Evolutionary conservation across 192 early-diverging fungal genomes (phyloP).

Genomic region (Helicostylum pulchrum): DNA sequence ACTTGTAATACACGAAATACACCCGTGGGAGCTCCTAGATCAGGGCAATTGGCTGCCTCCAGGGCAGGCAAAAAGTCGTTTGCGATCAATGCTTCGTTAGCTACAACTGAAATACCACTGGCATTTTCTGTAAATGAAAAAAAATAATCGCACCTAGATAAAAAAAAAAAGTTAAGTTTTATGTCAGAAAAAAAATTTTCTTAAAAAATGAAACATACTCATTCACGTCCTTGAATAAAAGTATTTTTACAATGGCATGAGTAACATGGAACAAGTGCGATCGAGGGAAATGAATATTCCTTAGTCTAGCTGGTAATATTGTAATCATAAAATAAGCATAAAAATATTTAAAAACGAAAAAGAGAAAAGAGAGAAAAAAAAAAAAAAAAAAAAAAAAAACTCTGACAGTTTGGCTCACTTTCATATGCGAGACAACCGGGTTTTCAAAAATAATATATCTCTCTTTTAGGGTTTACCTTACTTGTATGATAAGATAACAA

Average conservation of each 20-base stretch:
- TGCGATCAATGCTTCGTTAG: constrained; percentile 49
- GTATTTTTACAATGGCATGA: constrained; percentile 56
- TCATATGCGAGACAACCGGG: not conserved
- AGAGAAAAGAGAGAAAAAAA: not conserved
- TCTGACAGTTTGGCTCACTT: too few relatives aligned
- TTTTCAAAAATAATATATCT: too few relatives aligned
- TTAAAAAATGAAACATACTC: constrained; percentile 12
- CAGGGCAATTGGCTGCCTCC: constrained; percentile 29
- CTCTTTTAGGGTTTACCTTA: too few relatives aligned
- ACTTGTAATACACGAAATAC: constrained; percentile 63
- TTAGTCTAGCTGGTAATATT: constrained; percentile 53
- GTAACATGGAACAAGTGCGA: constrained; percentile 44
- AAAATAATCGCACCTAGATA: constrained; percentile 43
- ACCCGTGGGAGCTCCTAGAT: constrained; percentile 48
- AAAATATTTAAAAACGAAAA: constrained; percentile 5
- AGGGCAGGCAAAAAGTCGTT: constrained; percentile 48
- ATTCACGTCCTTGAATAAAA: constrained; percentile 43
- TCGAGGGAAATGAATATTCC: constrained; percentile 57
- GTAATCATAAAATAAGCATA: constrained; percentile 39
- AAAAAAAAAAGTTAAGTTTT: not conserved
- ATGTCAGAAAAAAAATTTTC: not conserved
- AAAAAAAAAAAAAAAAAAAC: constrained; percentile 1
- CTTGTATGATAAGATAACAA: too few relatives aligned
- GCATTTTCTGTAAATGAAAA: constrained; percentile 67
- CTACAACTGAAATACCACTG: constrained; percentile 60